phyloP scores from a whole-genome alignment of 78 protist genomes.

The Dictyostelium purpureum region DNA sequence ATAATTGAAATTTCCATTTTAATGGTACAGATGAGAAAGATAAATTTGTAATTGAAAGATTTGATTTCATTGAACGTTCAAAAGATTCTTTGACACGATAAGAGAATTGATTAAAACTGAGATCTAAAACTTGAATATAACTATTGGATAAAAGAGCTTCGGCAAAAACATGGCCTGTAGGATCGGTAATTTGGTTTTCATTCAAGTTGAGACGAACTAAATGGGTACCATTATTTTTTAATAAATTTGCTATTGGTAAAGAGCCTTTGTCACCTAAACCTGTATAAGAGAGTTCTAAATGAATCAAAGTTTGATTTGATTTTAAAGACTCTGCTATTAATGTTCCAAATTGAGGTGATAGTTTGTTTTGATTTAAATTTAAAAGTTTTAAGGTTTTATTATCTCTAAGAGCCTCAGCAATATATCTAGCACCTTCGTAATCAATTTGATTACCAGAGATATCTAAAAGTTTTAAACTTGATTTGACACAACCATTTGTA shows the following conservation, averaged over 20 bases:
- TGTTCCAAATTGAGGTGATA: constrained; percentile 31
- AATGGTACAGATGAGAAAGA: constrained; percentile 49
- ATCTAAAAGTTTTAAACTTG: constrained; percentile 10
- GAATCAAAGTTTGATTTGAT: constrained; percentile 8
- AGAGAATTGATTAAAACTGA: constrained; percentile 27
- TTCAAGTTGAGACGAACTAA: constrained; percentile 14
- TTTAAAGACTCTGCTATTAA: constrained; percentile 23
- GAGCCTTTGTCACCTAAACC: constrained; percentile 31
- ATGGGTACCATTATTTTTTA: neutral
- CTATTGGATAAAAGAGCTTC: neutral
- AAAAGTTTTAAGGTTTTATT: constrained; percentile 22
- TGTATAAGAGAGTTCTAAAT: constrained; percentile 31
- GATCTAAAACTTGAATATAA: constrained; percentile 18
- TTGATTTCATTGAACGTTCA: constrained; percentile 8
- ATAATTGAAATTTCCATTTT: constrained; percentile 54
- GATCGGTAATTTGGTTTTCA: constrained; percentile 32
- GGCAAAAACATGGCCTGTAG: constrained; percentile 18
- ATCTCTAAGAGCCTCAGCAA: neutral
- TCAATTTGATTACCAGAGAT: constrained; percentile 27
- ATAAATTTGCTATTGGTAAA: neutral
- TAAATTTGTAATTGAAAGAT: neutral
- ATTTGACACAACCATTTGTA: neutral
- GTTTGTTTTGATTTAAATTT: constrained; percentile 37
- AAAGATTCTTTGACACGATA: constrained; percentile 26
- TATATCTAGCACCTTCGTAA: constrained; percentile 34